These are phyloP conservation scores for Hemileccinum impolitum DNA, from an alignment of 768 basidiomycete genomes.

Conservation along the genomic window DNA sequence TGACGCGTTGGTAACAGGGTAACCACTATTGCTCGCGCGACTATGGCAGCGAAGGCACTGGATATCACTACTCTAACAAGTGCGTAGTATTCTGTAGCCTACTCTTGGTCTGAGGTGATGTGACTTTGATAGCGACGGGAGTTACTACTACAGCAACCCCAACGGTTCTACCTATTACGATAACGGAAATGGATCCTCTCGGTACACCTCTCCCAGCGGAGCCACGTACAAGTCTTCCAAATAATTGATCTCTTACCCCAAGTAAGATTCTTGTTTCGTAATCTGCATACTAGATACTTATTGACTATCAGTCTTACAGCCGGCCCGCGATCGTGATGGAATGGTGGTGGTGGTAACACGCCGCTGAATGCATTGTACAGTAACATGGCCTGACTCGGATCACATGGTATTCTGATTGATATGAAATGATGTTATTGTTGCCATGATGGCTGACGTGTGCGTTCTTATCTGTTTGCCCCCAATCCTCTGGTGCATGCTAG, in stretches of 20 bases:
- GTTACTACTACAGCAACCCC: slow-evolving; percentile 62
- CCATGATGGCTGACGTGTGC: too few relatives aligned
- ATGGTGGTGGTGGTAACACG: too few relatives aligned
- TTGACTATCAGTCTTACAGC: too few relatives aligned
- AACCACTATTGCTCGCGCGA: slow-evolving; percentile 60
- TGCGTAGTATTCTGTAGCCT: slow-evolving; percentile 23
- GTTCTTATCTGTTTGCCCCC: too few relatives aligned
- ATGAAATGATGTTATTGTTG: too few relatives aligned
- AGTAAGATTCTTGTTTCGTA: too few relatives aligned
- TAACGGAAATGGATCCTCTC: slow-evolving; percentile 42
- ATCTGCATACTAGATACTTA: too few relatives aligned
- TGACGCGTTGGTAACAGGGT: slow-evolving; percentile 37
- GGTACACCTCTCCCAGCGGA: slow-evolving; percentile 50
- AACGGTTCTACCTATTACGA: slow-evolving; percentile 62
- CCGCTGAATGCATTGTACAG: too few relatives aligned
- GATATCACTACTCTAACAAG: slow-evolving; percentile 65
- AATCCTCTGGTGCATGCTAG: too few relatives aligned
- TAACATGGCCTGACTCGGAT: too few relatives aligned
- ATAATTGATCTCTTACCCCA: slow-evolving; percentile 10
- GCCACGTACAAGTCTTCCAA: slow-evolving; percentile 31
- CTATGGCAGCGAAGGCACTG: slow-evolving; percentile 37
- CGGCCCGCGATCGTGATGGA: too few relatives aligned
- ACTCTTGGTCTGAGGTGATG: not conserved
- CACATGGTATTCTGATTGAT: too few relatives aligned
- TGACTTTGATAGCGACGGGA: slow-evolving; percentile 40